These are phyloP conservation scores for Verticillium tricorpus DNA, from an alignment of 2,329 filamentous ascomycete genomes.

Conservation along the genomic window DNA sequence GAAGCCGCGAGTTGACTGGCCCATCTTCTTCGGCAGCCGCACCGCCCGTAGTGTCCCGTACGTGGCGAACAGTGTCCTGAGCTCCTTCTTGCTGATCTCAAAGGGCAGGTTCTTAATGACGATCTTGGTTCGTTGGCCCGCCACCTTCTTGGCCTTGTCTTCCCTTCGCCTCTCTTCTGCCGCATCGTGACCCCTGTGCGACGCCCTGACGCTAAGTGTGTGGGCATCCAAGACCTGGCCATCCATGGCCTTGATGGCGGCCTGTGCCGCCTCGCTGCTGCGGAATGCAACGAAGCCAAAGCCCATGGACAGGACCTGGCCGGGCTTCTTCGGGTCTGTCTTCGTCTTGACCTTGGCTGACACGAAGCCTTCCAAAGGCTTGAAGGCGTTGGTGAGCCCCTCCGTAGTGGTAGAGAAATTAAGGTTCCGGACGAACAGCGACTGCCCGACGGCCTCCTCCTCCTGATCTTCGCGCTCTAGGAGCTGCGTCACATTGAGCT, in stretches of 20 bases:
- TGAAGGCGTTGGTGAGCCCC: slow-evolving; percentile 72
- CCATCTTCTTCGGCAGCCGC: slow-evolving; percentile 92
- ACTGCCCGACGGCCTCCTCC: slow-evolving; percentile 62
- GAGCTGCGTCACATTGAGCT: slow-evolving; percentile 65
- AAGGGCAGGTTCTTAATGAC: slow-evolving; percentile 98
- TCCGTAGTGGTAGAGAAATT: slow-evolving; percentile 85
- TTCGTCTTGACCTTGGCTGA: slow-evolving; percentile 91
- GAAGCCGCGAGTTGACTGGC: slow-evolving; percentile 83
- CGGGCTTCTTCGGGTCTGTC: slow-evolving; percentile 83
- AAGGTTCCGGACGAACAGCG: slow-evolving; percentile 88
- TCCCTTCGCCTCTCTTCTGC: slow-evolving; percentile 81
- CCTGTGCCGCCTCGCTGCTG: slow-evolving; percentile 70
- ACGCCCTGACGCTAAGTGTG: slow-evolving; percentile 77
- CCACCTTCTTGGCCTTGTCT: slow-evolving; percentile 76
- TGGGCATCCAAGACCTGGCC: slow-evolving; percentile 84
- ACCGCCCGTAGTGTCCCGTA: slow-evolving; percentile 93
- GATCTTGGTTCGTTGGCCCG: slow-evolving; percentile 79
- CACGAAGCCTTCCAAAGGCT: slow-evolving; percentile 79
- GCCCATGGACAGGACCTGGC: slow-evolving; percentile 89
- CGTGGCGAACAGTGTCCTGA: slow-evolving; percentile 77
- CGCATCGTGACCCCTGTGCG: slow-evolving; percentile 81
- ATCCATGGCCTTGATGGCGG: slow-evolving; percentile 81
- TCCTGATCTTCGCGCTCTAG: slow-evolving; percentile 54
- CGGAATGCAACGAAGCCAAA: slow-evolving; percentile 93
- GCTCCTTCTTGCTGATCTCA: slow-evolving; percentile 88